Base-by-base conservation (phyloP, 2,329 filamentous ascomycete species). In the Aspergillus novoparasiticus region DNA sequence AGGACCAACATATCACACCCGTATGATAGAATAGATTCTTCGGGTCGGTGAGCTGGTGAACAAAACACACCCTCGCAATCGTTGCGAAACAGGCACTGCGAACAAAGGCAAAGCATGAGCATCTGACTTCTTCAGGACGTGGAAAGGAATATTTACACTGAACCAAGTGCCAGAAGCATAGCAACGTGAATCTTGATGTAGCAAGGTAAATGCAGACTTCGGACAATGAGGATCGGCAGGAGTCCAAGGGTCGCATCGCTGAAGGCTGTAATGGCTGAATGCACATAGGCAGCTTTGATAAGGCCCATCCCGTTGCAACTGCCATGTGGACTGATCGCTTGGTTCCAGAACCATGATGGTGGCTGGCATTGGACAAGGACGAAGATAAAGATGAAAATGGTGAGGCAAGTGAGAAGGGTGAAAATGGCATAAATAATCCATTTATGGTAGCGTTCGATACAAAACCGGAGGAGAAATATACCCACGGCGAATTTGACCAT, bases 21-120 rank as follows among this genome's bases (percentile, higher is more conserved):
- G 30, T 60, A 34, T 56, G 2, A 16, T 55, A 46, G 19, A 60
- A 60, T 12, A 60, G 50, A 53, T 60, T 55, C 28, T 60, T 60
- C 6, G 58, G 58, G 23, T 60, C 58, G 12, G 41, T 48, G n/a
- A 60, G 58, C 6, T 51, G 28, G 12, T 60, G 58, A 6, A 60
- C 28, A 26, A 46, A 60, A 16, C 26, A 32, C 6, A 60, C 46
- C 23, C 58, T 39, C 6, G 51, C 50, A 26, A 55, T 11, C 3
- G 58, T 60, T 3, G 48, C 58, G 6, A 60, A 39, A 34, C 36
- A 32, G 12, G 58, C 58, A 26, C 58, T 60, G 19, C 3, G 26
- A 19, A 23, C 0, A 12, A 59, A 6, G 8, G 10, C 9, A 4
- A 32, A 32, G 8, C 9, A 28, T 34, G 9, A 50, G 57, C 43